phyloP scores from a whole-genome alignment of 2,329 filamentous ascomycete genomes.

The Verticillium nubilum region DNA sequence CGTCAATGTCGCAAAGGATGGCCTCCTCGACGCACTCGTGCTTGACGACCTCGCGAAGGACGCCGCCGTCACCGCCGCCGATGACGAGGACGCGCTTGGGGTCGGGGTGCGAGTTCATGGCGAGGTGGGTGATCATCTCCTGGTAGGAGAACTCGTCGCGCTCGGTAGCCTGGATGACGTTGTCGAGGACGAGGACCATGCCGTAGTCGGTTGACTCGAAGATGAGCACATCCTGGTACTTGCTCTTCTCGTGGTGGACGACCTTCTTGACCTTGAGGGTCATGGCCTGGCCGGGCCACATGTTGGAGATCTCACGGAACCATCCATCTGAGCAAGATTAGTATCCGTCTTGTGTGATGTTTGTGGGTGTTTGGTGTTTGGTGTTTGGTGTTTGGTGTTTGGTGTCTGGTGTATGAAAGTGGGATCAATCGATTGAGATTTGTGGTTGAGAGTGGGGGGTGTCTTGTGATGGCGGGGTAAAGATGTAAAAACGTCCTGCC shows the following conservation, averaged over 20 bases:
- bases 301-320: slow-evolving; percentile 98
- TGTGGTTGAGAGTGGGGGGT: neutral
- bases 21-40: slow-evolving; percentile 96
- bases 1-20: slow-evolving; percentile 95
- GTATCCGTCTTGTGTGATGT: neutral
- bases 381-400: too few species aligned
- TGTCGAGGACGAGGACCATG: slow-evolving; percentile 93
- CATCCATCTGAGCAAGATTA: slow-evolving; percentile 72
- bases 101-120: slow-evolving; percentile 97
- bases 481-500: too few species aligned
- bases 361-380: too few species aligned
- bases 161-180: slow-evolving; percentile 98
- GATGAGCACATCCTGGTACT: slow-evolving; percentile 98
- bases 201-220: slow-evolving; percentile 98
- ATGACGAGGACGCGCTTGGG: slow-evolving; percentile 99
- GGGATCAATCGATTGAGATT: neutral
- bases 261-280: slow-evolving; percentile 96
- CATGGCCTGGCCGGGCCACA: slow-evolving; percentile 99
- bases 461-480: too few species aligned
- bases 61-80: slow-evolving; percentile 93
- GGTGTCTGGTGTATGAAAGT: too few species aligned
- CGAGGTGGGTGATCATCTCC: slow-evolving; percentile 99
- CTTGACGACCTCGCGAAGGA: slow-evolving; percentile 98
- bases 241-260: slow-evolving; percentile 97
- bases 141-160: slow-evolving; percentile 99